A percentile compares a stretch with the other conserved stretches of the same genome.
Conservation (phyloP, 108 stramenopile species). For the Tribonema minus region DNA sequence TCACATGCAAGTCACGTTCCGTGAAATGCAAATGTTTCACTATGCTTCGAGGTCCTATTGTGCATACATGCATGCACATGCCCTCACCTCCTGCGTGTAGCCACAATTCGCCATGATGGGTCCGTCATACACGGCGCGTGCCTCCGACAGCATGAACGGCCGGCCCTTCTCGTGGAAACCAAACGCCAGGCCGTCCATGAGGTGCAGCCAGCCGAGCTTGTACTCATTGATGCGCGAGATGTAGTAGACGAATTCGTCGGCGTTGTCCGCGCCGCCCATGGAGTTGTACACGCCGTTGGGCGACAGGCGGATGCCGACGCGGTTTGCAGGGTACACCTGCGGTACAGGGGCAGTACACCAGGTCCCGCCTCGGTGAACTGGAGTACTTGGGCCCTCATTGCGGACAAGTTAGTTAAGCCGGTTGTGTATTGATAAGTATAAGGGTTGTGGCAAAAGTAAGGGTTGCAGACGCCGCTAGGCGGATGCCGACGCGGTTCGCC, state of each 20-base stretch:
- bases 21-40: no score
- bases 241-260: slow-evolving; percentile 43
- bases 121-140: not conserved
- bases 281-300: slow-evolving; percentile 67
- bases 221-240: slow-evolving; percentile 54
- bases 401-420: no score
- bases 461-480: no score
- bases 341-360: not conserved
- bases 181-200: slow-evolving; percentile 71
- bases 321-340: slow-evolving; percentile 25
- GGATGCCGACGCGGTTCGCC: no score
- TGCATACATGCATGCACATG: no score
- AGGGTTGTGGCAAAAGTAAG: no score
- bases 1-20: no score
- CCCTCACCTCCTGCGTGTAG: slow-evolving; percentile 62
- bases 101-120: slow-evolving; percentile 62
- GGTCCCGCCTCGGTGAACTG: no score
- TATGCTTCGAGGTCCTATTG: no score
- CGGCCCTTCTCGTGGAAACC: slow-evolving; percentile 61
- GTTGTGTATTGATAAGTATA: no score
- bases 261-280: slow-evolving; percentile 54
- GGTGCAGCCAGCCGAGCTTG: slow-evolving; percentile 25
- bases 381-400: no score
- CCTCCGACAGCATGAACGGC: slow-evolving; percentile 31
- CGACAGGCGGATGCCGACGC: slow-evolving; percentile 66